Evolutionary conservation across 1,284 basidiomycete genomes (phyloP), one percentile per base, ranked within the genome.

Genomic region (Tremellales sp.): DNA sequence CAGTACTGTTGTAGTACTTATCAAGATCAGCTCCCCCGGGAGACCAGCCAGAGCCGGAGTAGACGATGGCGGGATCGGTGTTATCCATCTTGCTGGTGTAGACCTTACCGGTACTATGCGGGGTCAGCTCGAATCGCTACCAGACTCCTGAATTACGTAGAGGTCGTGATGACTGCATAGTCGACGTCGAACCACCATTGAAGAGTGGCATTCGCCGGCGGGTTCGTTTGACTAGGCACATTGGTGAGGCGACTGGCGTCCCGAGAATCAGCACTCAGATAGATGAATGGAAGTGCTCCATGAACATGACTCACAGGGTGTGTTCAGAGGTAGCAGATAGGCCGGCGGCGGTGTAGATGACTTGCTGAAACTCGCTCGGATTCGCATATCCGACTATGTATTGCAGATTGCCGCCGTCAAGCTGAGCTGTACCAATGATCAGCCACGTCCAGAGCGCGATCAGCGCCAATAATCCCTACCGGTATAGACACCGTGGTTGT

Each of bases 401-500:
- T 5, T 34, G 21, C 9, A 47, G 31, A 29, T 42, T 47, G 5
- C 45, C 50, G 1, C 40, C 47, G 32, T 57, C 55, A 3, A 58
- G 34, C 32, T 51, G 44, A n/a, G 39, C 55, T 57, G 12, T 34
- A 16, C 9, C 26, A 25, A 16, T n/a, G 26, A 33, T 24, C 5
- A 19, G 40, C 19, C 25, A 10, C 13, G 13, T 38, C 21, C 3
- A 32, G 31, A 6, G 21, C 24, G 22, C 19, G 26, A 33, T 9
- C 14, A 21, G 25, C 25, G 24, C 14, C 24, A 9, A 16, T 16
- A 33, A 16, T 18, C 40, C 56, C 35, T 34, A 60, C 55, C 41
- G 8, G 47, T 46, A 40, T 56, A 58, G 5, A 45, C 31, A 4
- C 61, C 61, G 35, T 61, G 61, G 39, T 61, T 59, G 3, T 18